Percentiles rank a stretch among this genome's conserved stretches.
These are phyloP conservation scores for Boletus pseudopeckii DNA, from an alignment of 768 basidiomycete species.

Conservation along the genomic window DNA sequence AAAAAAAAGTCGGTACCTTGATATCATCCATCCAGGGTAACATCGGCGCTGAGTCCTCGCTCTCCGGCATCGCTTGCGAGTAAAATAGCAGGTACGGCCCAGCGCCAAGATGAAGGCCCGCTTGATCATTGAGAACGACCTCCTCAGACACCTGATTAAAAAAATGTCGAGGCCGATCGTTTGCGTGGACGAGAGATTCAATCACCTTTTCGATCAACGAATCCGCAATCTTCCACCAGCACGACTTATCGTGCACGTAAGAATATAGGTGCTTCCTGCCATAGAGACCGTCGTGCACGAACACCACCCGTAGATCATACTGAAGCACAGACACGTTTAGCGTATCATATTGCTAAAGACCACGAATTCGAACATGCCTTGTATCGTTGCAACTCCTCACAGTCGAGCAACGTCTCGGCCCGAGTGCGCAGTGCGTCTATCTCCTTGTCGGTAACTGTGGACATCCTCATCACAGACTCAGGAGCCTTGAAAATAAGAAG, in stretches of 20 bases:
- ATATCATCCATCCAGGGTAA: conserved; percentile 32
- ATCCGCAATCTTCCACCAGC: conserved; percentile 84
- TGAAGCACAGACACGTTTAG: conserved; percentile 24
- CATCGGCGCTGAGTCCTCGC: conserved; percentile 4
- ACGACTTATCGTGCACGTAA: conserved; percentile 59
- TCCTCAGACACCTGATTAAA: conserved; percentile 64
- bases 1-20: conserved; percentile 14
- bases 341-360: background rate
- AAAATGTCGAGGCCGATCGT: background rate
- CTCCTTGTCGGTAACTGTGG: conserved; percentile 50
- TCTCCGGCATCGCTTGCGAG: conserved; percentile 34
- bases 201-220: conserved; percentile 61
- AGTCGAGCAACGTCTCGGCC: conserved; percentile 49
- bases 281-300: conserved; percentile 74
- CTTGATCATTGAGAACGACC: conserved; percentile 60
- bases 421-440: conserved; percentile 45
- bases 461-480: background rate
- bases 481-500: background rate
- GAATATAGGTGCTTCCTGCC: conserved; percentile 78
- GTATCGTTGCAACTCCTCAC: conserved; percentile 60
- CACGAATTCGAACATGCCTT: conserved; percentile 38
- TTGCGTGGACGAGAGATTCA: background rate
- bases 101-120: conserved; percentile 70
- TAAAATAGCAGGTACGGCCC: conserved; percentile 82
- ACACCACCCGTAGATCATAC: conserved; percentile 80